Evolutionary conservation across 495 filamentous ascomycete species (phyloP).

Genomic region (Aspergillus incahuasiensis): DNA sequence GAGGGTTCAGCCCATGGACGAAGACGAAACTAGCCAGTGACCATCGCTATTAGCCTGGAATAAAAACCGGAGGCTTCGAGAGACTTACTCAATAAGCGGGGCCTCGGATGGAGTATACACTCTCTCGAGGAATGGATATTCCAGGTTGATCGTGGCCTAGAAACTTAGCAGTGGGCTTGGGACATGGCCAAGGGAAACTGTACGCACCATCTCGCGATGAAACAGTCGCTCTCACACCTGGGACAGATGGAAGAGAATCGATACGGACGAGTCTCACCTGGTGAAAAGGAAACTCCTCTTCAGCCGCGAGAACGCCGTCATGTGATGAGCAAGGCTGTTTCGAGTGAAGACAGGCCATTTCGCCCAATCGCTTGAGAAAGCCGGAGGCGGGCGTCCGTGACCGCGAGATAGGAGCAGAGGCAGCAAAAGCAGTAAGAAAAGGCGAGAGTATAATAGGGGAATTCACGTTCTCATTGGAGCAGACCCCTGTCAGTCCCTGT

Average conservation of each 20-base stretch:
- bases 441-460: not conserved
- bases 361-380: conserved; percentile 9
- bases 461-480: not conserved
- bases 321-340: conserved; percentile 9
- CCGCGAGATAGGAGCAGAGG: not conserved
- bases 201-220: conserved; percentile 7
- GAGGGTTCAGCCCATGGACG: conserved; percentile 38
- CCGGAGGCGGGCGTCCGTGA: not conserved
- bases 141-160: conserved; percentile 26
- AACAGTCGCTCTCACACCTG: not conserved
- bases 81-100: conserved; percentile 31
- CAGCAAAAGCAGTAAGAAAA: conserved; percentile 7
- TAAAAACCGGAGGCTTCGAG: not conserved
- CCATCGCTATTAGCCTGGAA: not conserved
- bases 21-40: conserved; percentile 29
- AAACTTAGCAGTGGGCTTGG: not conserved
- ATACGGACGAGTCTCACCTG: not conserved
- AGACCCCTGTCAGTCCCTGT: not conserved
- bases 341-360: not conserved
- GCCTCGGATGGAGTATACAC: conserved; percentile 27
- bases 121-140: conserved; percentile 36
- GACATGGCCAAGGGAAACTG: not conserved
- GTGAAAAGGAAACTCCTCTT: conserved; percentile 5
- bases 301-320: conserved; percentile 8
- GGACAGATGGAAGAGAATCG: not conserved